Percentiles rank a stretch among this genome's conserved stretches.
phyloP scores from a whole-genome alignment of 148 eudicot genomes.

The Rhododendron kiyosumense region DNA sequence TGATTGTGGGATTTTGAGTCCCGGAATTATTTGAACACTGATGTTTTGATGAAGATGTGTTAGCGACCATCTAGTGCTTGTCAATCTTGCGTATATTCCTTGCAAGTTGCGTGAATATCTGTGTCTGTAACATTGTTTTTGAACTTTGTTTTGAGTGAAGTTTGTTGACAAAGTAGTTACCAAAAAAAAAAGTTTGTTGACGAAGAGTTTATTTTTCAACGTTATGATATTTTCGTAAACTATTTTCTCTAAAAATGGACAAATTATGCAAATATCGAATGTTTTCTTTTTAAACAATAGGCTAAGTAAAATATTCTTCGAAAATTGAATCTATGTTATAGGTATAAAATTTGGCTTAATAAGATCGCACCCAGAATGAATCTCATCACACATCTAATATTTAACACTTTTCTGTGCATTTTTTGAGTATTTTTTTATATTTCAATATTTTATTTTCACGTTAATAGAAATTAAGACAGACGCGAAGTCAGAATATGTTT shows the following conservation, averaged over 20 bases:
- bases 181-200: neutral
- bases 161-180: neutral
- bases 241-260: neutral
- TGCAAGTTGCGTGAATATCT: neutral
- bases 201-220: too few species aligned
- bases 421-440: neutral
- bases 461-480: neutral
- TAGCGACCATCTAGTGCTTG: neutral
- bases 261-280: neutral
- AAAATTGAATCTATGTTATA: neutral
- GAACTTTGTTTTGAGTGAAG: neutral
- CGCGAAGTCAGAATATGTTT: neutral
- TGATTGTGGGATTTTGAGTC: neutral
- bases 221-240: neutral
- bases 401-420: neutral
- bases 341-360: too few species aligned
- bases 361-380: neutral
- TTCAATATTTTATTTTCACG: too few species aligned
- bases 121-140: neutral
- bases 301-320: neutral
- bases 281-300: neutral
- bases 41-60: too few species aligned
- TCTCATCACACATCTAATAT: neutral
- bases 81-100: neutral
- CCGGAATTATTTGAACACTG: neutral